Percentiles rank a stretch among this genome's conserved stretches.
Conservation (phyloP, 768 basidiomycete genomes). For the Chalciporus sphaerocephalus region DNA sequence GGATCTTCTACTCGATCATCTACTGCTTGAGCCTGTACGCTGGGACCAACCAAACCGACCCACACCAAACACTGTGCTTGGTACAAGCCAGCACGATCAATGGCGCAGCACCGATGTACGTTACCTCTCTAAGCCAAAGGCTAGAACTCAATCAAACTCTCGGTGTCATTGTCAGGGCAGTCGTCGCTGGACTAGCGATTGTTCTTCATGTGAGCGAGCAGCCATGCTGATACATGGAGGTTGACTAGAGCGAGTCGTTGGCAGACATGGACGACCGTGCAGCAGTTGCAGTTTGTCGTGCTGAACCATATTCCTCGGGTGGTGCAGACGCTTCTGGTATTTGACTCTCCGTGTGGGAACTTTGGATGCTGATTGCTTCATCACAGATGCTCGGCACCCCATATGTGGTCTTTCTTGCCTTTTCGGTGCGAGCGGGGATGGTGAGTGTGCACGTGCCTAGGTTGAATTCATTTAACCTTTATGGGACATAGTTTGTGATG, state of each 20-base stretch:
- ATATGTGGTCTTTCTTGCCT: slow-evolving; percentile 41
- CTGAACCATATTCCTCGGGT: slow-evolving; percentile 23
- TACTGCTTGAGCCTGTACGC: slow-evolving; percentile 43
- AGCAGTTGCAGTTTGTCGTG: slow-evolving; percentile 16
- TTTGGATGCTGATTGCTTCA: slow-evolving; percentile 12
- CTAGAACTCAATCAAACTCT: background rate
- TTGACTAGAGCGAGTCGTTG: background rate
- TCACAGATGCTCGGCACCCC: slow-evolving; percentile 35
- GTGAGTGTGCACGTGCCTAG: slow-evolving; percentile 30
- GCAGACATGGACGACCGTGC: slow-evolving; percentile 38
- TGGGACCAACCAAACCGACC: slow-evolving; percentile 21
- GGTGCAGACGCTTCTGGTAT: slow-evolving; percentile 24
- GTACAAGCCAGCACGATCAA: slow-evolving; percentile 51
- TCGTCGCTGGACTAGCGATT: slow-evolving; percentile 38
- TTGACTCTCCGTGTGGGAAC: background rate
- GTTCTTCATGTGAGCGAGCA: slow-evolving; percentile 37
- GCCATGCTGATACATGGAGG: slow-evolving; percentile 1
- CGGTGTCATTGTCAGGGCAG: slow-evolving; percentile 32
- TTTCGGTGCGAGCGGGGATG: slow-evolving; percentile 35
- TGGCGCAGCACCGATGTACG: slow-evolving; percentile 52
- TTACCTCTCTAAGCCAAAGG: slow-evolving; percentile 5
- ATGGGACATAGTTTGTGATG: slow-evolving; percentile 13
- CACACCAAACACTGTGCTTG: slow-evolving; percentile 38
- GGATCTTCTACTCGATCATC: slow-evolving; percentile 51
- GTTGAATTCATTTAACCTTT: slow-evolving; percentile 11